These are phyloP conservation scores for Platanus orientalis DNA, from an alignment of 164 flowering plant genomes.

Conservation along the genomic window DNA sequence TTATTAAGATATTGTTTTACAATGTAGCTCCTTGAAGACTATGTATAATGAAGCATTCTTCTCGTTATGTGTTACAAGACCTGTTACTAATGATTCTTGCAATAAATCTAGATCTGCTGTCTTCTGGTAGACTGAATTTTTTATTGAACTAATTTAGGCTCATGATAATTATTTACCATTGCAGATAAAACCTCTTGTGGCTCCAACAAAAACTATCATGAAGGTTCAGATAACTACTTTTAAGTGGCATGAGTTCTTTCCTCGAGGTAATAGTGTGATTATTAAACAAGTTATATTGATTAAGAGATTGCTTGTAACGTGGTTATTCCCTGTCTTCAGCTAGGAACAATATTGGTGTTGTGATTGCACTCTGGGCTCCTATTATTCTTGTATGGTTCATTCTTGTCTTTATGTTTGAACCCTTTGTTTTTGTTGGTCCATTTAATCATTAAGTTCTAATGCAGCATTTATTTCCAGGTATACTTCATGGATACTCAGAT, in stretches of 20 bases:
- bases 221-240: constrained; percentile 34
- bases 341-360: constrained; percentile 86
- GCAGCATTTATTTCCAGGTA: constrained; percentile 43
- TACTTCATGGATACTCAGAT: constrained; percentile 99
- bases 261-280: constrained; percentile 50
- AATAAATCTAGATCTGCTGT: too few relatives aligned
- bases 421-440: too few relatives aligned
- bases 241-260: constrained; percentile 96
- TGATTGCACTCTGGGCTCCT: constrained; percentile 96
- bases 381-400: constrained; percentile 70
- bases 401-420: neutral
- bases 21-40: too few relatives aligned
- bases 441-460: constrained; percentile 3
- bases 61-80: too few relatives aligned
- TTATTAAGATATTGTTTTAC: too few relatives aligned
- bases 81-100: too few relatives aligned
- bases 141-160: too few relatives aligned
- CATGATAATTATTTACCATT: neutral
- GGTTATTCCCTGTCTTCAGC: constrained; percentile 47
- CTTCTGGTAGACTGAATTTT: too few relatives aligned
- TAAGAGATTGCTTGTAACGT: too few relatives aligned
- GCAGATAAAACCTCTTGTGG: constrained; percentile 88
- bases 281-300: too few relatives aligned
- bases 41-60: too few relatives aligned
- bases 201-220: constrained; percentile 81